Evolutionary conservation across 345 rosid species (phyloP).

Genomic region (Lepidium didymum): DNA sequence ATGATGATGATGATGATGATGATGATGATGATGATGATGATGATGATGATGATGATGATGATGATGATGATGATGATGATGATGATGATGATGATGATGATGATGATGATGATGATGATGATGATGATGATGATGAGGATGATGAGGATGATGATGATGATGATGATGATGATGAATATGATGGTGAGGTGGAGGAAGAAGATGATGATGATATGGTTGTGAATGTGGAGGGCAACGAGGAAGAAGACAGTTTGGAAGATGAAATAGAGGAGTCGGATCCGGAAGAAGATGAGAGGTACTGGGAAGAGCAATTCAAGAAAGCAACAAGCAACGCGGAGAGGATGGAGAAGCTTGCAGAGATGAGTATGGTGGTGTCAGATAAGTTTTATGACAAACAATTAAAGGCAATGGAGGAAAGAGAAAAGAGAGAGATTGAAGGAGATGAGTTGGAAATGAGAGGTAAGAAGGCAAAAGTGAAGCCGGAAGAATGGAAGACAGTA

Average conservation of each 20-base stretch:
- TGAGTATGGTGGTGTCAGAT: slow-evolving; percentile 45
- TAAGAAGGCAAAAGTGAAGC: slow-evolving; percentile 59
- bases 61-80: slow-evolving; percentile 23
- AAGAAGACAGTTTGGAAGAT: slow-evolving; percentile 27
- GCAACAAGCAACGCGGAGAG: slow-evolving; percentile 54
- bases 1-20: slow-evolving; percentile 20
- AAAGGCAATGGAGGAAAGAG: slow-evolving; percentile 34
- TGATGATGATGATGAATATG: slow-evolving; percentile 18
- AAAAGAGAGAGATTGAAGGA: slow-evolving; percentile 29
- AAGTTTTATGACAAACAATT: slow-evolving; percentile 48
- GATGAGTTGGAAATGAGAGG: slow-evolving; percentile 69
- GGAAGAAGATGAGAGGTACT: slow-evolving; percentile 47
- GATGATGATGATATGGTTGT: slow-evolving; percentile 35
- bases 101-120: slow-evolving; percentile 26
- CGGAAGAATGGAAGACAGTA: slow-evolving; percentile 66
- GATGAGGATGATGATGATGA: slow-evolving; percentile 20
- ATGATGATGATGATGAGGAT: slow-evolving; percentile 25
- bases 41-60: slow-evolving; percentile 33
- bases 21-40: slow-evolving; percentile 23
- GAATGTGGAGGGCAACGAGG: slow-evolving; percentile 36
- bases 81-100: slow-evolving; percentile 31
- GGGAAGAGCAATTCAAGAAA: slow-evolving; percentile 70
- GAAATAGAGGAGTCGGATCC: slow-evolving; percentile 37
- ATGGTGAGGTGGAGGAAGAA: slow-evolving; percentile 27
- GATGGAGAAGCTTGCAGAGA: slow-evolving; percentile 68